Conservation (phyloP, 805 yeast species). For the Spathaspora passalidarum region DNA sequence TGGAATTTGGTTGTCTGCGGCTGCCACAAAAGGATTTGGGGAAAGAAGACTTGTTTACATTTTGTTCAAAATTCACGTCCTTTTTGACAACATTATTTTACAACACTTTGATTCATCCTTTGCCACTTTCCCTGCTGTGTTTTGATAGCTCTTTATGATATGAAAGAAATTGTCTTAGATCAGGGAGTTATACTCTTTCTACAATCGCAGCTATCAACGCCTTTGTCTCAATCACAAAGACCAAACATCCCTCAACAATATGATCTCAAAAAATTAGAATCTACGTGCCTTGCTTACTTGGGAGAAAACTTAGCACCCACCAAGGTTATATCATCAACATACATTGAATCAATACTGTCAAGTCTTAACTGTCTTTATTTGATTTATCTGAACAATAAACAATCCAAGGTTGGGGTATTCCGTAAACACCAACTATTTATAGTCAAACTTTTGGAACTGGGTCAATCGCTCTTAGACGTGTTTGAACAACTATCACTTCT, state of each 20-base stretch:
- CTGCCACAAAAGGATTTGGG: background rate
- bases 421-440: constrained; percentile 27
- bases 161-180: constrained; percentile 2
- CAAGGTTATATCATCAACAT: background rate
- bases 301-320: background rate
- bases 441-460: constrained; percentile 21
- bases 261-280: constrained; percentile 5
- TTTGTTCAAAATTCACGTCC: constrained; percentile 1
- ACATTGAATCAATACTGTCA: constrained; percentile 5
- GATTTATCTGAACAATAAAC: constrained; percentile 7
- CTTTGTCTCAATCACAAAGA: constrained; percentile 1
- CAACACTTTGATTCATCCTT: background rate
- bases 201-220: constrained; percentile 2
- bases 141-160: background rate
- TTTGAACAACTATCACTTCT: constrained; percentile 11
- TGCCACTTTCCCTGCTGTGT: background rate
- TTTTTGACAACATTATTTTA: background rate
- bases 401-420: constrained; percentile 9
- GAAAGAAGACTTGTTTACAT: background rate
- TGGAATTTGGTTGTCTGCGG: background rate
- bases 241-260: constrained; percentile 5
- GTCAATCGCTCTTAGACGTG: constrained; percentile 6
- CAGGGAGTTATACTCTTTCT: constrained; percentile 4
- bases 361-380: constrained; percentile 18
- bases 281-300: background rate